Conservation (phyloP, 192 early-diverging fungal genomes). For the Backusella morwellensis region DNA sequence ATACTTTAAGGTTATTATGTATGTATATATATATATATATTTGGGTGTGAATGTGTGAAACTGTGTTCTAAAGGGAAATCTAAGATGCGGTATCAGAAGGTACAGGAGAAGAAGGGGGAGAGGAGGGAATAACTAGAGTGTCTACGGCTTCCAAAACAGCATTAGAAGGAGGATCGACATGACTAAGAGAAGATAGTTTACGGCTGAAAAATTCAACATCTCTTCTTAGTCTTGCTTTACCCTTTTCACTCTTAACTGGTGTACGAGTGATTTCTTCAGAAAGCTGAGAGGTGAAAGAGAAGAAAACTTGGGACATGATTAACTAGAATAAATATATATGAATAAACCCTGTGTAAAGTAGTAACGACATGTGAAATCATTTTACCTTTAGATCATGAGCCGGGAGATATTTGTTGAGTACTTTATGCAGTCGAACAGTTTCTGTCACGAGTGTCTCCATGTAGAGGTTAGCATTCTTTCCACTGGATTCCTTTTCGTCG, state of each 20-base stretch:
- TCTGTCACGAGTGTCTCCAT: slow-evolving; percentile 92
- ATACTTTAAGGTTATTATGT: neutral
- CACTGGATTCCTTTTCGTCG: slow-evolving; percentile 19
- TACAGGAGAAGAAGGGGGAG: neutral
- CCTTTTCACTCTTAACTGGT: slow-evolving; percentile 50
- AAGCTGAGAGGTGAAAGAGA: slow-evolving; percentile 71
- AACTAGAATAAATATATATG: slow-evolving; percentile 33
- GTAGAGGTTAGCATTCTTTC: slow-evolving; percentile 46
- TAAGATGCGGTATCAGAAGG: slow-evolving; percentile 7
- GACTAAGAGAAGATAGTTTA: slow-evolving; percentile 63
- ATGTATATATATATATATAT: slow-evolving; percentile 1
- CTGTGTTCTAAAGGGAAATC: neutral
- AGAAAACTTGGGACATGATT: slow-evolving; percentile 79
- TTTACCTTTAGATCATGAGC: slow-evolving; percentile 65
- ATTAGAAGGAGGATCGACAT: slow-evolving; percentile 70
- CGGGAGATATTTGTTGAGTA: slow-evolving; percentile 85
- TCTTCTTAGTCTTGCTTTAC: slow-evolving; percentile 72
- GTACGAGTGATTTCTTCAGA: slow-evolving; percentile 64
- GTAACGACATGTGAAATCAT: neutral
- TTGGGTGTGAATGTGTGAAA: neutral
- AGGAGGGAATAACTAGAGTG: neutral
- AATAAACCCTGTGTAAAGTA: neutral
- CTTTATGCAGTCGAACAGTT: slow-evolving; percentile 86
- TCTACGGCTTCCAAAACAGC: slow-evolving; percentile 58
- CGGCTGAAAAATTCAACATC: slow-evolving; percentile 75